Conservation (phyloP, 2,329 filamentous ascomycete species). For the Sclerotiophoma versabilis region DNA sequence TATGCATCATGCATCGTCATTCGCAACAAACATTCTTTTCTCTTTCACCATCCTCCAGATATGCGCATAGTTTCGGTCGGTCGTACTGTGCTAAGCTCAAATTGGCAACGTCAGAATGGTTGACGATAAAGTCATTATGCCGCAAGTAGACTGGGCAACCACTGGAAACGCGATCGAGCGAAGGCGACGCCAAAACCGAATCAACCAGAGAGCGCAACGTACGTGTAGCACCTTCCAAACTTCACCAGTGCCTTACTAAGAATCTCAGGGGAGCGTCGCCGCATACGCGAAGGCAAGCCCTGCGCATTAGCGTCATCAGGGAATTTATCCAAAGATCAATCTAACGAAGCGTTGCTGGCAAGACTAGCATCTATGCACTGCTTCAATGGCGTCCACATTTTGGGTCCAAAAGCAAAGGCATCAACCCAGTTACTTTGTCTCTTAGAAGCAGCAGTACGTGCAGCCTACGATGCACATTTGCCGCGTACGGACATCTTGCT, state of each 20-base stretch:
- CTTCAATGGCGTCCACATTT: background rate
- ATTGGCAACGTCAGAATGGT: background rate
- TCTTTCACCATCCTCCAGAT: background rate
- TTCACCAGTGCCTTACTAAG: background rate
- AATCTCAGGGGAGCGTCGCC: background rate
- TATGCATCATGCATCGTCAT: background rate
- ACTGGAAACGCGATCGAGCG: slow-evolving; percentile 1
- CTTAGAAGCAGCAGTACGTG: background rate
- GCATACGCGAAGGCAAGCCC: background rate
- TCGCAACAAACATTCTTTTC: background rate
- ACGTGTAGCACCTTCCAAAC: background rate
- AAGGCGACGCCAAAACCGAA: slow-evolving; percentile 6
- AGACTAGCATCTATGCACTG: background rate
- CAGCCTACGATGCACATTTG: background rate
- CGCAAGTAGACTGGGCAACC: slow-evolving; percentile 3
- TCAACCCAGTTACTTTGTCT: background rate
- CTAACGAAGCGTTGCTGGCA: background rate
- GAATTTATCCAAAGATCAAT: background rate
- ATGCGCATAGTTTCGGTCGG: background rate
- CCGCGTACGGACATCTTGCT: slow-evolving; percentile 4
- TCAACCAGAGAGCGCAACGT: slow-evolving; percentile 11
- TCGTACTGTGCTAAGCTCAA: background rate
- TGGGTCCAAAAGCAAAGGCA: background rate
- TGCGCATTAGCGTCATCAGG: background rate
- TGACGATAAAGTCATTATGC: background rate